phyloP scores from a whole-genome alignment of 2,329 filamentous ascomycete genomes.

The Aaosphaeria pasadenensis region DNA sequence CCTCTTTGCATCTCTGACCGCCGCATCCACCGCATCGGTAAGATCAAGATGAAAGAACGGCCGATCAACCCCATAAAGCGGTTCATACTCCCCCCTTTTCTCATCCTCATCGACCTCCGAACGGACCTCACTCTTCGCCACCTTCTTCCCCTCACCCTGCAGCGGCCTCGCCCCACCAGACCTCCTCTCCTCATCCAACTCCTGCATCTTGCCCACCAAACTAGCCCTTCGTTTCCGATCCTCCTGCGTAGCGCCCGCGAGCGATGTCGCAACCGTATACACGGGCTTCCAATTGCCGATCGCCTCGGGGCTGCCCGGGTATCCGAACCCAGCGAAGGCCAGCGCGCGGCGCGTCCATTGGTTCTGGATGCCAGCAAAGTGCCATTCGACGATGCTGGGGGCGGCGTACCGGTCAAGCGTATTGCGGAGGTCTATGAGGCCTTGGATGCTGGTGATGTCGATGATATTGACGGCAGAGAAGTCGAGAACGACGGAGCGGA shows the following conservation, averaged over 20 bases:
- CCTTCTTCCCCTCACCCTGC: background rate
- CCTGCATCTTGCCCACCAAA: background rate
- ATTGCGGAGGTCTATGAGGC: constrained; percentile 54
- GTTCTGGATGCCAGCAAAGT: constrained; percentile 52
- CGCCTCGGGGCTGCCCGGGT: constrained; percentile 17
- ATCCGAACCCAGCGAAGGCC: constrained; percentile 54
- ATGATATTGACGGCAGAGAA: constrained; percentile 56
- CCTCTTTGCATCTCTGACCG: constrained; percentile 19
- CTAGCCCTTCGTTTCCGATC: constrained; percentile 4
- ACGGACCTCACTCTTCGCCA: background rate
- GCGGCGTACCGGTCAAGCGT: constrained; percentile 52
- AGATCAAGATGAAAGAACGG: constrained; percentile 30
- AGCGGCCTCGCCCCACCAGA: background rate
- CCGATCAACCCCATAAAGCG: constrained; percentile 20
- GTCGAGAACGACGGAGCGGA: constrained; percentile 56
- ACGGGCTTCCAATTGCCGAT: constrained; percentile 19
- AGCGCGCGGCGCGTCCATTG: constrained; percentile 58
- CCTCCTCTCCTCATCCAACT: background rate
- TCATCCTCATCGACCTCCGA: background rate
- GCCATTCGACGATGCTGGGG: constrained; percentile 37
- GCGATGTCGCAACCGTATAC: constrained; percentile 15
- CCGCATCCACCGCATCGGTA: constrained; percentile 25
- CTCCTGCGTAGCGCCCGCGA: constrained; percentile 14
- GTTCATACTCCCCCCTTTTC: constrained; percentile 2
- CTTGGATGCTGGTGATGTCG: constrained; percentile 56